A percentile compares a stretch with the other conserved stretches of the same genome.
These are phyloP conservation scores for Apiotrichum gamsii DNA, from an alignment of 1,284 basidiomycete genomes.

Conservation along the genomic window DNA sequence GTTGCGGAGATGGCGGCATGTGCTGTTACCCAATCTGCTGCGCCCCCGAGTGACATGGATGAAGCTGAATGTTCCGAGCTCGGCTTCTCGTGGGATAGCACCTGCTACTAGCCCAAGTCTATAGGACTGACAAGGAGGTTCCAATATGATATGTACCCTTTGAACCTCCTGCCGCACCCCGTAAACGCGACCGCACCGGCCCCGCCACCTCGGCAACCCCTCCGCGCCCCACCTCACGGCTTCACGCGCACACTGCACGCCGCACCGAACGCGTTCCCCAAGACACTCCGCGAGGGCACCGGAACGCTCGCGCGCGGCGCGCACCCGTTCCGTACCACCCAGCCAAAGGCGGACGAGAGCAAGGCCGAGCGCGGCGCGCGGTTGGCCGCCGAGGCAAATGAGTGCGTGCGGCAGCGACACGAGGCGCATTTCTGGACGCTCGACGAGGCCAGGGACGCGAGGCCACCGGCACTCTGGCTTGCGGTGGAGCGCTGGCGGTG, in stretches of 20 bases:
- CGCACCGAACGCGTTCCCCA: constrained; percentile 62
- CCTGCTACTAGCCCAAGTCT: too few species aligned
- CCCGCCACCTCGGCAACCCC: constrained; percentile 7
- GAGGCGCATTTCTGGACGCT: background rate
- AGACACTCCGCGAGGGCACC: constrained; percentile 40
- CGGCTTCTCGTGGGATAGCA: too few species aligned
- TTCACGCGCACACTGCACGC: constrained; percentile 60
- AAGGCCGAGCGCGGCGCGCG: constrained; percentile 7
- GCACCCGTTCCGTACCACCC: constrained; percentile 14
- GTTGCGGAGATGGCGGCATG: too few species aligned
- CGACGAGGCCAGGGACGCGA: background rate
- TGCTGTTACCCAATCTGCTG: too few species aligned
- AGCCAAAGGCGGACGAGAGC: constrained; percentile 7
- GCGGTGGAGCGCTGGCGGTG: constrained; percentile 19
- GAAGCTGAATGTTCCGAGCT: too few species aligned
- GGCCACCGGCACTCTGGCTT: constrained; percentile 40
- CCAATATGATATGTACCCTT: too few species aligned
- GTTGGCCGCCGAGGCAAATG: constrained; percentile 1
- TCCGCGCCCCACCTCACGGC: constrained; percentile 30
- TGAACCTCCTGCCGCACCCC: constrained; percentile 6
- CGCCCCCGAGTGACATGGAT: too few species aligned
- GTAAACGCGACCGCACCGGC: background rate
- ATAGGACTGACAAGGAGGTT: too few species aligned
- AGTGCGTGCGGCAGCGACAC: background rate
- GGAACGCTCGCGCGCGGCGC: constrained; percentile 17